Base-by-base conservation (phyloP, 139 green algal species). In the Chlorella sp. region DNA sequence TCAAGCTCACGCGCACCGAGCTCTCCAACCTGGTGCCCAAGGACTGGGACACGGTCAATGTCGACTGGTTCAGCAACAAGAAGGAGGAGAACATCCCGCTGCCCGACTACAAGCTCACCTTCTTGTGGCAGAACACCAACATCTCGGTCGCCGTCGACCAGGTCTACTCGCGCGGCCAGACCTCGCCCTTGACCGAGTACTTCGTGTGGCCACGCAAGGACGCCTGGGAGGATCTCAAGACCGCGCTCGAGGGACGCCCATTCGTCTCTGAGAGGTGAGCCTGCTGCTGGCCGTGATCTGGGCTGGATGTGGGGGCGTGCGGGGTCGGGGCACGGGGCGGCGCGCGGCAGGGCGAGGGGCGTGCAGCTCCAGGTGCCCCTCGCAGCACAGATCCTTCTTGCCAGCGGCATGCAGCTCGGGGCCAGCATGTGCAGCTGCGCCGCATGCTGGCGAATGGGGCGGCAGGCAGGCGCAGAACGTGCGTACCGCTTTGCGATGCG, bases 51-150 rank as follows among this genome's bases (percentile, higher is more conserved):
- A 63, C 69, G 31, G 79, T 79, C 71, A 86, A 82, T 62, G 59
- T 82, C 17, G 83, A 89, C 66, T 89, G 80, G 77, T 86, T 86
- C 74, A 76, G 33, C 55, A 82, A 81, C 70, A 82, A 79, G 49
- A 68, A 74, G 62, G 73, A 82, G 49, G 78, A 81, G 33, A 82
- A 84, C 65, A 79, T 87, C 33, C 74, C 81, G 0, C 62, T 83
- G 66, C 82, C 82, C 17, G 79, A 84, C 59, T 95, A 88, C 78
- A 74, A 85, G 49, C 86, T 97, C 34, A 90, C 88, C 67, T 89
- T 97, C 69, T 71, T 97, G 26, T 97, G 93, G 93, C 69, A 93
- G 67, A 85, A 94, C n/a, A 91, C 94, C 78, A 94, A 91, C 79
- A 80, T 97, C 29, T 91, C 74, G 2, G 85, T 97, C 1, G 71